Conservation (phyloP, 2,329 filamentous ascomycete species). For the Sporothrix dimorphospora region DNA sequence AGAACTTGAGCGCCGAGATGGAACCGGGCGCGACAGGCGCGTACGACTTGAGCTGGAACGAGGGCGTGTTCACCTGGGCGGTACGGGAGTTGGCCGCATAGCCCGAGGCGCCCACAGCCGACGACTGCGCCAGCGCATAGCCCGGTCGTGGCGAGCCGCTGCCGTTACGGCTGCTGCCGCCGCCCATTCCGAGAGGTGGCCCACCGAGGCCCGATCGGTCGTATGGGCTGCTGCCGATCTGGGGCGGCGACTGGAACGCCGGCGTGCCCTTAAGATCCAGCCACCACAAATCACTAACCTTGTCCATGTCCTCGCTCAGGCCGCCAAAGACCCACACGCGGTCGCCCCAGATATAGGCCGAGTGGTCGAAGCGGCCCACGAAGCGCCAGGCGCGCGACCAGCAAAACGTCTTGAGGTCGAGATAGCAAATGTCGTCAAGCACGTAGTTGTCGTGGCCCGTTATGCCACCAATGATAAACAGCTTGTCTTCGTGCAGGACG, state of each 20-base stretch:
- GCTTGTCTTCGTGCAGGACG: constrained; percentile 91
- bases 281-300: constrained; percentile 96
- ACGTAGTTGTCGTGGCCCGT: constrained; percentile 91
- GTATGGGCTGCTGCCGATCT: constrained; percentile 50
- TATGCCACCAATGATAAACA: constrained; percentile 95
- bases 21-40: constrained; percentile 84
- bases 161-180: constrained; percentile 36
- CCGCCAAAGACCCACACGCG: constrained; percentile 97
- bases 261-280: constrained; percentile 90
- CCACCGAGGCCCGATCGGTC: constrained; percentile 45
- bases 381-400: constrained; percentile 98
- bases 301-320: constrained; percentile 94
- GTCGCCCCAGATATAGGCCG: constrained; percentile 88
- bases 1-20: constrained; percentile 87
- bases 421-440: constrained; percentile 92
- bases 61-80: constrained; percentile 67
- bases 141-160: constrained; percentile 54
- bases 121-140: constrained; percentile 52
- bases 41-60: constrained; percentile 70
- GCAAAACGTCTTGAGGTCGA: constrained; percentile 95
- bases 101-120: constrained; percentile 61
- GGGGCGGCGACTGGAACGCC: constrained; percentile 73
- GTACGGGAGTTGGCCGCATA: constrained; percentile 71
- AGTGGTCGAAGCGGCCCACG: constrained; percentile 91
- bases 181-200: background rate